Percentiles rank a stretch among this genome's conserved stretches.
phyloP scores from a whole-genome alignment of 2,329 filamentous ascomycete species.

The Claviceps capensis region DNA sequence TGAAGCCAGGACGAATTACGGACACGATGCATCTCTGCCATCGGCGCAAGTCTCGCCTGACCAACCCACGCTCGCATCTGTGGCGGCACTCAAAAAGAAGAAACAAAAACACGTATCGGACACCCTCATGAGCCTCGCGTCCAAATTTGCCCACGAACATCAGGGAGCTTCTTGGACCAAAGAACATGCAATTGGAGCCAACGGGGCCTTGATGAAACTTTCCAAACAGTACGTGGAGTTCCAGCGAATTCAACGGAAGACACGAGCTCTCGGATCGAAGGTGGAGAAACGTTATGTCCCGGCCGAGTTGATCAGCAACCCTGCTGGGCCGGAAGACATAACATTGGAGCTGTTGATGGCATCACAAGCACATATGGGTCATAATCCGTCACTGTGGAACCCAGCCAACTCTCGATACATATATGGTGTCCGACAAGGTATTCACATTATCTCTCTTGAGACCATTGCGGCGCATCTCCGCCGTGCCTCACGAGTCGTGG shows the following conservation, averaged over 20 bases:
- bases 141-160: constrained; percentile 22
- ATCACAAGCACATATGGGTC: constrained; percentile 77
- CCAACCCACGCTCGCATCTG: constrained; percentile 8
- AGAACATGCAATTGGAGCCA: constrained; percentile 18
- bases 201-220: constrained; percentile 22
- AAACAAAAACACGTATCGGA: constrained; percentile 21
- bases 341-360: constrained; percentile 85
- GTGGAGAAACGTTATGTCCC: constrained; percentile 49
- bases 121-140: constrained; percentile 20
- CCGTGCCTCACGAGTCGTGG: constrained; percentile 84
- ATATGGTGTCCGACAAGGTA: constrained; percentile 72
- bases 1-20: constrained; percentile 11
- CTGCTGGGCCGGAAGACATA: constrained; percentile 65
- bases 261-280: constrained; percentile 33
- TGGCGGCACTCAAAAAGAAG: constrained; percentile 17
- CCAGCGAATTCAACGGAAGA: constrained; percentile 25
- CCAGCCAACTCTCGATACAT: constrained; percentile 90
- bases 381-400: constrained; percentile 86
- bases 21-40: constrained; percentile 3
- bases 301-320: constrained; percentile 51
- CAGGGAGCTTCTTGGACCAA: constrained; percentile 20
- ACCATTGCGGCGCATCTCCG: constrained; percentile 77
- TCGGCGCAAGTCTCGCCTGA: constrained; percentile 10
- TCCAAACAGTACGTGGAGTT: constrained; percentile 26
- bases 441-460: constrained; percentile 90